phyloP scores from a whole-genome alignment of 495 filamentous ascomycete species.

The Tuber microsphaerosporum region DNA sequence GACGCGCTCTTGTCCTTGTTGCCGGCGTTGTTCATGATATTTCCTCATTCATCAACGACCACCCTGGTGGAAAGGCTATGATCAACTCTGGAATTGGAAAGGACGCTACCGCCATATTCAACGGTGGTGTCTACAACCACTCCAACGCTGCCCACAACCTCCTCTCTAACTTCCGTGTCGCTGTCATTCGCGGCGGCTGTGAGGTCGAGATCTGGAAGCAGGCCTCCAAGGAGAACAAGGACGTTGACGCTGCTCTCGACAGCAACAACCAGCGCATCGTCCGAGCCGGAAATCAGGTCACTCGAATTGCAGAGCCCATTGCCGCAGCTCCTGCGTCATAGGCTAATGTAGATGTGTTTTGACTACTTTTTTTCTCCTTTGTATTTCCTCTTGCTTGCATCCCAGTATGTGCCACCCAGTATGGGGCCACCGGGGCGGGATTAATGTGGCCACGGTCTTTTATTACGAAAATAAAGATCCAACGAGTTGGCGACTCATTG shows the following conservation, averaged over 20 bases:
- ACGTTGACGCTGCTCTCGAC: slow-evolving; percentile 71
- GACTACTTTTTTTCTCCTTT: background rate
- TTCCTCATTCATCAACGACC: slow-evolving; percentile 87
- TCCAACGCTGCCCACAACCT: slow-evolving; percentile 97
- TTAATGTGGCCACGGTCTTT: background rate
- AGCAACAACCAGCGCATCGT: slow-evolving; percentile 73
- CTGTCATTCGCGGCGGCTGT: slow-evolving; percentile 90
- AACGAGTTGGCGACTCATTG: background rate
- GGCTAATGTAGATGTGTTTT: background rate
- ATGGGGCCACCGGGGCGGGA: background rate
- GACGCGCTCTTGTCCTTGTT: slow-evolving; percentile 71
- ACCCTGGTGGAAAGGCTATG: slow-evolving; percentile 93
- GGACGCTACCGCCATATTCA: slow-evolving; percentile 98
- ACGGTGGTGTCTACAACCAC: slow-evolving; percentile 97
- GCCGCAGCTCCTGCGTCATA: slow-evolving; percentile 68
- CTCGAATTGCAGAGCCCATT: slow-evolving; percentile 68
- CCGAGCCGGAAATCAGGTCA: slow-evolving; percentile 83
- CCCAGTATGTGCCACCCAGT: background rate
- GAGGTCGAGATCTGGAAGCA: slow-evolving; percentile 99
- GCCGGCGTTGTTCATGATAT: slow-evolving; percentile 97
- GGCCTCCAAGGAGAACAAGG: slow-evolving; percentile 81
- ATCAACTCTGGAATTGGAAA: slow-evolving; percentile 91
- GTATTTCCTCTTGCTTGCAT: slow-evolving; percentile 16
- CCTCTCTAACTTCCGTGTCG: slow-evolving; percentile 90
- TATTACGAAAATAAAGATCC: background rate